phyloP scores from a whole-genome alignment of 768 basidiomycete species.

The Lentinula sp. region DNA sequence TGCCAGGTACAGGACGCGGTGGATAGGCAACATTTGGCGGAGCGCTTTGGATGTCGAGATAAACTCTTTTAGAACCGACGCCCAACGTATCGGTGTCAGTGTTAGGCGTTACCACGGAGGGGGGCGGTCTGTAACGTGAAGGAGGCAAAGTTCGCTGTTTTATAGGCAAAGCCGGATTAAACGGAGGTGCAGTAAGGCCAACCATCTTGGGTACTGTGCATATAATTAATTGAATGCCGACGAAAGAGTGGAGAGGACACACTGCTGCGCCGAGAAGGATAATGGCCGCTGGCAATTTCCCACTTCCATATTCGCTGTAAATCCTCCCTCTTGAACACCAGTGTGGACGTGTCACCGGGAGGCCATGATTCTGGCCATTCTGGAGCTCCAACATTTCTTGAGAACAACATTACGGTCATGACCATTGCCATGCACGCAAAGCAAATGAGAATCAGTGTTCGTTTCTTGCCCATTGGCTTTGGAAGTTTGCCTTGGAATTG shows the following conservation, averaged over 20 bases:
- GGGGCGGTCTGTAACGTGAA: conserved; percentile 41
- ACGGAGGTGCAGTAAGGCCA: conserved; percentile 45
- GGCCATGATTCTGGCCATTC: conserved; percentile 25
- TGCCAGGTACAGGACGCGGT: conserved; percentile 74
- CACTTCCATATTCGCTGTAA: conserved; percentile 63
- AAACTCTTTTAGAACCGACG: conserved; percentile 68
- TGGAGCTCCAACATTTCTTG: conserved; percentile 25
- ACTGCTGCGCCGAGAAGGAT: conserved; percentile 53
- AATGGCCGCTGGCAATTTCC: conserved; percentile 66
- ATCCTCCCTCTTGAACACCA: conserved; percentile 48
- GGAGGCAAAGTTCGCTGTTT: conserved; percentile 40
- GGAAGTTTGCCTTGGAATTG: conserved; percentile 14
- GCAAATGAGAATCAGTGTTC: conserved; percentile 29
- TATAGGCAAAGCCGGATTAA: conserved; percentile 64
- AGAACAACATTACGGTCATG: conserved; percentile 24
- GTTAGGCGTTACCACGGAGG: conserved; percentile 31
- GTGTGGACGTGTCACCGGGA: conserved; percentile 29
- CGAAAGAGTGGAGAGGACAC: conserved; percentile 16
- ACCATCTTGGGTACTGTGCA: conserved; percentile 57
- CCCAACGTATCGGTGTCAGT: conserved; percentile 51
- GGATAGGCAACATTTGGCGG: conserved; percentile 70
- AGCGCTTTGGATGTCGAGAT: conserved; percentile 59
- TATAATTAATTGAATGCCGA: not conserved
- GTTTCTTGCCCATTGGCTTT: conserved; percentile 28
- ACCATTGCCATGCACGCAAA: conserved; percentile 26